phyloP scores from a whole-genome alignment of 805 yeast genomes.

The Pichia heedii region DNA sequence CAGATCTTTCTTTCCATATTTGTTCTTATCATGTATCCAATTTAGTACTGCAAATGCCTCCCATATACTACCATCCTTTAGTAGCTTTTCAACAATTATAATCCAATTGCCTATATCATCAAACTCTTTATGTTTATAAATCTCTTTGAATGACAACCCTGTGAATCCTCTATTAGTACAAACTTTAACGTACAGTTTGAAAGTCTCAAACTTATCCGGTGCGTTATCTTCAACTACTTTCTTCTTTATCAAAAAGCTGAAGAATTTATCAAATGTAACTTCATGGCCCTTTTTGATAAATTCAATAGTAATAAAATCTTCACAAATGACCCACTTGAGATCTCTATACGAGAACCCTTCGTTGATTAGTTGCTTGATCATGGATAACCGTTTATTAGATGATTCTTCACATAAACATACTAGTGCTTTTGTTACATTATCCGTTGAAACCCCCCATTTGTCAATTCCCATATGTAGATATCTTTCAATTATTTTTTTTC shows the following conservation, averaged over 20 bases:
- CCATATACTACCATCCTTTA: neutral
- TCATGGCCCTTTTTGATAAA: neutral
- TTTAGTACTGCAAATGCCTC: neutral
- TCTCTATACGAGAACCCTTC: constrained; percentile 1
- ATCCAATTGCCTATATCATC: neutral
- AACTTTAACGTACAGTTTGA: neutral
- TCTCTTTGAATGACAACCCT: neutral
- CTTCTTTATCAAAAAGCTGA: neutral
- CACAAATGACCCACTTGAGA: constrained; percentile 1
- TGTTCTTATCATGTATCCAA: neutral
- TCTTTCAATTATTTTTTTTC: neutral
- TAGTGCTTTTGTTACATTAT: constrained; percentile 1
- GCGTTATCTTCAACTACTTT: neutral
- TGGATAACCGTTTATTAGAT: constrained; percentile 1
- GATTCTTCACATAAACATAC: neutral
- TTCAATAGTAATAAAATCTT: constrained; percentile 1
- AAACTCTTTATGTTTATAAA: neutral
- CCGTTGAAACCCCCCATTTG: constrained; percentile 5
- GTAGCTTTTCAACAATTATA: neutral
- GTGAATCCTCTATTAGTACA: neutral
- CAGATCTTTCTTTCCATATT: neutral
- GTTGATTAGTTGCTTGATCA: constrained; percentile 1
- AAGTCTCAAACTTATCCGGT: neutral
- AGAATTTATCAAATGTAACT: neutral
- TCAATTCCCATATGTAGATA: neutral